These are phyloP conservation scores for Solanum paucissectum DNA, from an alignment of 257 asterid genomes.

Conservation along the genomic window DNA sequence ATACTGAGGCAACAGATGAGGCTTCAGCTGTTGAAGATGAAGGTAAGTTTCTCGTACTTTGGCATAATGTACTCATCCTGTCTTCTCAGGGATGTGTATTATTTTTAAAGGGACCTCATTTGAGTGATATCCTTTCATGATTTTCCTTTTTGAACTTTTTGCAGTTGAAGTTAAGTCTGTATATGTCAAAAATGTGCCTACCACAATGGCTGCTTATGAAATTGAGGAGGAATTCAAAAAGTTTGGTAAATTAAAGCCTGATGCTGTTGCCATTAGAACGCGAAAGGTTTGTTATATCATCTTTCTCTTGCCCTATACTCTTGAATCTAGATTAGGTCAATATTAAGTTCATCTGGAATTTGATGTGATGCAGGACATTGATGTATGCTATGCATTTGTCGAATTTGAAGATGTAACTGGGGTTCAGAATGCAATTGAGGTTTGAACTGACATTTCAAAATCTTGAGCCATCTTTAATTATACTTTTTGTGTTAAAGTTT, in stretches of 20 bases:
- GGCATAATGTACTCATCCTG: not conserved
- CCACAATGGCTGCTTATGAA: constrained; percentile 76
- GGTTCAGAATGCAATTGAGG: constrained; percentile 97
- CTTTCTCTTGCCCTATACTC: not conserved
- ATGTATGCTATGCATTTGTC: constrained; percentile 91
- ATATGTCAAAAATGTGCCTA: constrained; percentile 89
- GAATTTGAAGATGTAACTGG: constrained; percentile 85
- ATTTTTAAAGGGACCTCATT: not conserved
- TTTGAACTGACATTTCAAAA: constrained; percentile 10
- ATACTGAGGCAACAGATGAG: constrained; percentile 55
- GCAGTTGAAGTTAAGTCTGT: constrained; percentile 88
- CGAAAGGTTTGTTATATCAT: constrained; percentile 60
- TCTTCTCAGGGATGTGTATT: not conserved
- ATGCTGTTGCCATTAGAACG: constrained; percentile 96
- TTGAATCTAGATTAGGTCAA: not conserved
- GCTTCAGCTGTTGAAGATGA: constrained; percentile 63
- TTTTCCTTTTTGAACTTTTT: not conserved
- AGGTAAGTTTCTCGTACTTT: constrained; percentile 27
- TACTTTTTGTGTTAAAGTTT: not conserved
- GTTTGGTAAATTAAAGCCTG: constrained; percentile 77
- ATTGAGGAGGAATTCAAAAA: constrained; percentile 89
- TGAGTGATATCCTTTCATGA: not conserved
- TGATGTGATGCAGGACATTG: constrained; percentile 60
- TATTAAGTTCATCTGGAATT: not conserved
- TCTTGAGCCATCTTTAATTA: not conserved